A percentile compares a stretch with the other conserved stretches of the same genome.
Conservation (phyloP, 306 rosid genomes). For the Castanea sativa region DNA sequence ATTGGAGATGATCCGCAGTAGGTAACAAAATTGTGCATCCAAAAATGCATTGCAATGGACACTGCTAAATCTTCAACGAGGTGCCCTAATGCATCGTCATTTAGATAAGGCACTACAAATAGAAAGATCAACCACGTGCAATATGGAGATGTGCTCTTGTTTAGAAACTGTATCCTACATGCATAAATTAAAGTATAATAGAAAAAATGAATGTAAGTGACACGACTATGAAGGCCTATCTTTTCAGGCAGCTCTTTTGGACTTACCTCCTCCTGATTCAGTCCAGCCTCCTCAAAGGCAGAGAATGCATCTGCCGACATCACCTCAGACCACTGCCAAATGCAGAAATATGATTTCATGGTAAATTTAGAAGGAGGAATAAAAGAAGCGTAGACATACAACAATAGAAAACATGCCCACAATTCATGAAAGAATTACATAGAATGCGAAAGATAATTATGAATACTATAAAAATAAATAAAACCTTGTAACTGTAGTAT, state of each 20-base stretch:
- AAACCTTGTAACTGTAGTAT: constrained; percentile 97
- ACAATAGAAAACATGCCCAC: neutral
- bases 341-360: constrained; percentile 32
- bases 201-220: neutral
- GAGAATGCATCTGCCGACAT: constrained; percentile 98
- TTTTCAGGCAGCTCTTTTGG: constrained; percentile 13
- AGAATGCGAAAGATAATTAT: neutral
- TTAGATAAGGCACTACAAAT: neutral
- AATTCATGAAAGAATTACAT: neutral
- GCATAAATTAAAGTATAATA: neutral
- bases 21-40: neutral
- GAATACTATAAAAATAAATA: constrained; percentile 14
- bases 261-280: constrained; percentile 69
- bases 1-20: neutral
- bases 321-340: constrained; percentile 96
- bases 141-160: neutral
- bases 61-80: neutral
- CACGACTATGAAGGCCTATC: constrained; percentile 1
- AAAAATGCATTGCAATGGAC: neutral
- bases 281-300: constrained; percentile 93
- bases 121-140: neutral
- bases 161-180: neutral
- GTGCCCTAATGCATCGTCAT: neutral
- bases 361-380: neutral
- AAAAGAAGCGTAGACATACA: neutral